Evolutionary conservation across 1,284 basidiomycete species (phyloP), one percentile per base, ranked within the genome.

Genomic region (Trichosporon ovoides): DNA sequence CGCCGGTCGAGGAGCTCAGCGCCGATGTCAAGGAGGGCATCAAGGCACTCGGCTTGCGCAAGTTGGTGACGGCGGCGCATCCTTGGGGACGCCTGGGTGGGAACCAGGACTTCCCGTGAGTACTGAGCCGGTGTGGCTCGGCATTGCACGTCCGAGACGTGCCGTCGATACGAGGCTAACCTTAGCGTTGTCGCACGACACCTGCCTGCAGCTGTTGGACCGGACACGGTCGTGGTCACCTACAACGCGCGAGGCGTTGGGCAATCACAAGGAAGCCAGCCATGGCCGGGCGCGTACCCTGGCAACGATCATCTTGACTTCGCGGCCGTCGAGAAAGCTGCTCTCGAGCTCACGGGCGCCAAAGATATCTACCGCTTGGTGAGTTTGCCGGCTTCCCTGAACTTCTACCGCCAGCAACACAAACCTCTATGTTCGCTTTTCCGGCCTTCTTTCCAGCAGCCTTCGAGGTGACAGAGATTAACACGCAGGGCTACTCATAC

Each of bases 191-290:
- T 73, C 13, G 54, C 68, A 3, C 57, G 65, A 43, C 66, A 70
- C 24, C 54, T 71, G 12, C 59, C 64, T 2, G 12, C 18, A 5
- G 65, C 66, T 0, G 53, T 65, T 36, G 33, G 49, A 14, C 18
- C 53, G 3, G 57, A 48, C 11, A 69, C 68, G 1, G 70, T 63
- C 0, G 60, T 72, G 24, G 55, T 71, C 35, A 67, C 70, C 1
- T 76, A 68, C 59, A 76, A 76, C 49, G 68, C 63, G 13, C 60
- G 72, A 33, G 74, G 74, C 2, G 63, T 72, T 2, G 74, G 74
- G 0, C 34, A n/a, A 1, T 68, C 66, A 1, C 59, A 62, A 10
- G 74, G 72, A 4, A 62, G 53, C 10, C 58, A 65, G 36, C 64
- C 69, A 14, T 66, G 54, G 43, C 55, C 67, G 3, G 65, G 68